Base-by-base conservation (phyloP, 148 eudicot species). In the Spergularia marina region DNA sequence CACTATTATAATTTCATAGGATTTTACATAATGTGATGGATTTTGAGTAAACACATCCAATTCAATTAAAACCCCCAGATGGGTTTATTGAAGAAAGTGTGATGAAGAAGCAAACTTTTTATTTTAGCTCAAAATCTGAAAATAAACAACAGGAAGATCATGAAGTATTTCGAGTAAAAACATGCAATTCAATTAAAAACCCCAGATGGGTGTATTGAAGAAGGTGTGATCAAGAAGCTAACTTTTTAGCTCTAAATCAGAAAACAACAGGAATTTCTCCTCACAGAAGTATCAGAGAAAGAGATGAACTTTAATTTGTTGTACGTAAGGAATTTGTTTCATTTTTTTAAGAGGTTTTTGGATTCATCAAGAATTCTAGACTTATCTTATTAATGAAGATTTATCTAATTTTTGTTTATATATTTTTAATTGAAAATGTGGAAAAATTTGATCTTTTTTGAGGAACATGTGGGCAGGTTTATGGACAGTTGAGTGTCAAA, bases 1-100 rank as follows among this genome's bases (percentile, higher is more conserved):
- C 15, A 39, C 21, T 41, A 18, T 10, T 9, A 17, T 10, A 8
- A 17, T 16, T 23, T 12, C 54, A 23, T 10, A 53, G 2, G 53
- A 12, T 61, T 49, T 75, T 36, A 59, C 79, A 79, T 76, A 74
- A 56, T 70, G 41, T 39, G 55, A 56, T 17, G 65, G 21, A 11
- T 36, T 58, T 73, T 16, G 1, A 18, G 1, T 5, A 9, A 34
- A 61, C 53, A 47, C 60, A 21, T 23, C 12, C 14, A 25, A 12
- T 21, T 60, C 12, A 12, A 70, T 12, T 6, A 17, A 72, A 75
- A 30, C 25, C 78, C 78, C 79, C 75, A 75, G 63, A 68, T 75
- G 63, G 15, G n/a, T 49, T 14, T 47, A 61, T 41, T 14, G 34
- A 14, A 41, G 62, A 70, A 30, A 23, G 39, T 71, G 66, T 44